A percentile compares a stretch with the other conserved stretches of the same genome.
Evolutionary conservation across 2,329 filamentous ascomycete species (phyloP).

Genomic region (Hymenoscyphus linearis): DNA sequence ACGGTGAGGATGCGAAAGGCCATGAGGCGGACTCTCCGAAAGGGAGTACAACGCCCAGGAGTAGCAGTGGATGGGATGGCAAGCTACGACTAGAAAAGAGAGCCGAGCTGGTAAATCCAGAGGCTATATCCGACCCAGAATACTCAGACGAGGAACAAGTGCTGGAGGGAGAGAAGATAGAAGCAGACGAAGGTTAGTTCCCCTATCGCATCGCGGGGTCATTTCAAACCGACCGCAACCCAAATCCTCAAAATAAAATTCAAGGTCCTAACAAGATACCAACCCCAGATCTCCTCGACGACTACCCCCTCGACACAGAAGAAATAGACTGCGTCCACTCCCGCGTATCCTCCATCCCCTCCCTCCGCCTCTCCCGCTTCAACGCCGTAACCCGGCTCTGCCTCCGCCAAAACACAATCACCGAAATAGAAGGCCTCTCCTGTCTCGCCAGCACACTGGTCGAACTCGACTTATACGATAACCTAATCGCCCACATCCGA

Average conservation of each 20-base stretch:
- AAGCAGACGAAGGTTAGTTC: conserved; percentile 69
- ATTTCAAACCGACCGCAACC: background rate
- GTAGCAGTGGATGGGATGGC: conserved; percentile 75
- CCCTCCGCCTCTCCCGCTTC: conserved; percentile 80
- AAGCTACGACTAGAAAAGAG: conserved; percentile 72
- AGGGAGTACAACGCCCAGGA: conserved; percentile 29
- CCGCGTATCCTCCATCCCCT: conserved; percentile 71
- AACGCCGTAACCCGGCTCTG: conserved; percentile 70
- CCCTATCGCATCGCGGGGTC: conserved; percentile 7
- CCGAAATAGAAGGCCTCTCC: conserved; percentile 69
- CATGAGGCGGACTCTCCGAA: conserved; percentile 24
- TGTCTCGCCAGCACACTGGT: conserved; percentile 60
- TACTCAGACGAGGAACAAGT: conserved; percentile 72
- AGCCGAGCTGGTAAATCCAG: conserved; percentile 67
- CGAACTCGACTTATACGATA: conserved; percentile 95
- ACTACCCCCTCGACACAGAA: conserved; percentile 56
- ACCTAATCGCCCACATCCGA: conserved; percentile 81
- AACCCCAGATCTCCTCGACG: conserved; percentile 51
- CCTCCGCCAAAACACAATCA: conserved; percentile 87
- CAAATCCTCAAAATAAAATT: too few relatives aligned
- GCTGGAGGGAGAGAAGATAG: conserved; percentile 67
- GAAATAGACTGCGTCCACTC: conserved; percentile 90
- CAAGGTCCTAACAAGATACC: conserved; percentile 6
- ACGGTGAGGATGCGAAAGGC: conserved; percentile 21
- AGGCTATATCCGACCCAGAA: conserved; percentile 78